Evolutionary conservation across 1,284 basidiomycete genomes (phyloP).

Genomic region (Moesziomyces parantarcticus): DNA sequence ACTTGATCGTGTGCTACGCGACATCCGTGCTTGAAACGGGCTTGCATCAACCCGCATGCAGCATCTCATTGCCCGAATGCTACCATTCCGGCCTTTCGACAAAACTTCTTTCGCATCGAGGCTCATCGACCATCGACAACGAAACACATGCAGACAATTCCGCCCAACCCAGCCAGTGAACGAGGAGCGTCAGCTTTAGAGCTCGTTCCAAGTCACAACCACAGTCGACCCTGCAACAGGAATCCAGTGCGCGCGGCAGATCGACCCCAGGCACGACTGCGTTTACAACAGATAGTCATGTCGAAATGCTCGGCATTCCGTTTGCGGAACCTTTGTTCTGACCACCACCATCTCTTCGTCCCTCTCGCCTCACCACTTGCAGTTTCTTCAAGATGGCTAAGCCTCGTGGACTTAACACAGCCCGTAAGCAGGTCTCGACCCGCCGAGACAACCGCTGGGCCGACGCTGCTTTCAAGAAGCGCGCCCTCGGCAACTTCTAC

Average conservation of each 20-base stretch:
- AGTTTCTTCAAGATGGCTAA: conserved; percentile 69
- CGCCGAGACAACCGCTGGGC: conserved; percentile 99
- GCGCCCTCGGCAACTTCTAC: conserved; percentile 99
- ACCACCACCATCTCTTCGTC: conserved; percentile 9
- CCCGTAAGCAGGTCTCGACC: conserved; percentile 94
- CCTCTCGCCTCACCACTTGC: conserved; percentile 2
- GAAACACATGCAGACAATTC: too few relatives aligned
- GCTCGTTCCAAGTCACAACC: too few relatives aligned
- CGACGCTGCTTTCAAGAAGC: conserved; percentile 99
- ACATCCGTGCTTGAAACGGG: too few relatives aligned
- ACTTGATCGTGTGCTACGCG: too few relatives aligned
- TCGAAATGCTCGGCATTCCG: too few relatives aligned
- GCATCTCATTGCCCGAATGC: too few relatives aligned
- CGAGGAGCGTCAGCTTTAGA: too few relatives aligned
- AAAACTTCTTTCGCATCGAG: too few relatives aligned
- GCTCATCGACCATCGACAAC: too few relatives aligned
- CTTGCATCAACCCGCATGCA: too few relatives aligned
- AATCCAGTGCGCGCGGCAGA: not conserved
- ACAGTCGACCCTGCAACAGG: not conserved
- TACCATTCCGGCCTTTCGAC: too few relatives aligned
- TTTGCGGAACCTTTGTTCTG: conserved; percentile 4
- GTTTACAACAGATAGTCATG: not conserved
- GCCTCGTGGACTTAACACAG: conserved; percentile 99
- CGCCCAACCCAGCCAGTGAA: too few relatives aligned
- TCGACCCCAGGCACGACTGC: conserved; percentile 5